Evolutionary conservation across 2,329 filamentous ascomycete species (phyloP).

Genomic region (Pseudopithomyces chartarum): DNA sequence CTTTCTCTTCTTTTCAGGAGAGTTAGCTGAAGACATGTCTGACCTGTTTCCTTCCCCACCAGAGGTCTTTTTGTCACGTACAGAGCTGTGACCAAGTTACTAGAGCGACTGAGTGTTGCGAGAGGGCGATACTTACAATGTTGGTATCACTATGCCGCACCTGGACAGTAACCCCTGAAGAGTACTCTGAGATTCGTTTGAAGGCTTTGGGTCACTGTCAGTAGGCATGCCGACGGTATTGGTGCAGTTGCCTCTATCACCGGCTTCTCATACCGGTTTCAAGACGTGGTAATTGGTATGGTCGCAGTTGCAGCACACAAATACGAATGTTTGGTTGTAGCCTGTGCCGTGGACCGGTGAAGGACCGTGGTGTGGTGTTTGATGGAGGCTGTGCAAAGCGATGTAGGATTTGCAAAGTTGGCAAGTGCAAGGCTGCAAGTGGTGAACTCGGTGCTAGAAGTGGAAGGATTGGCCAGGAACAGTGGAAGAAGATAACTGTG

Average conservation of each 20-base stretch:
- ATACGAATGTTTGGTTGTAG: slow-evolving; percentile 17
- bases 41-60: slow-evolving; percentile 26
- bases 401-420: not conserved
- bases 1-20: slow-evolving; percentile 40
- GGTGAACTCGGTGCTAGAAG: slow-evolving; percentile 9
- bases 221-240: slow-evolving; percentile 35
- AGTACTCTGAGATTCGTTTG: slow-evolving; percentile 31
- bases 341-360: slow-evolving; percentile 16
- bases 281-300: slow-evolving; percentile 9
- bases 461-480: slow-evolving; percentile 23
- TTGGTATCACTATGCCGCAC: slow-evolving; percentile 24
- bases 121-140: slow-evolving; percentile 30
- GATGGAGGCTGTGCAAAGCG: slow-evolving; percentile 19
- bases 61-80: slow-evolving; percentile 36
- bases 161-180: slow-evolving; percentile 30
- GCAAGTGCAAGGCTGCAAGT: slow-evolving; percentile 8
- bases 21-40: slow-evolving; percentile 37
- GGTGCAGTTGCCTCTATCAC: slow-evolving; percentile 22
- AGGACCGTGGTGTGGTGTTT: slow-evolving; percentile 8
- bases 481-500: slow-evolving; percentile 20
- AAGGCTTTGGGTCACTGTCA: slow-evolving; percentile 32
- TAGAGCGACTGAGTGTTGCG: not conserved
- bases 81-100: slow-evolving; percentile 25
- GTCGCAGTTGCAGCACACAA: slow-evolving; percentile 10
- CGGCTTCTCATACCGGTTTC: slow-evolving; percentile 27